A percentile compares a stretch with the other conserved stretches of the same genome.
Conservation (phyloP, 345 rosid species). For the Geranium rotundifolium region DNA sequence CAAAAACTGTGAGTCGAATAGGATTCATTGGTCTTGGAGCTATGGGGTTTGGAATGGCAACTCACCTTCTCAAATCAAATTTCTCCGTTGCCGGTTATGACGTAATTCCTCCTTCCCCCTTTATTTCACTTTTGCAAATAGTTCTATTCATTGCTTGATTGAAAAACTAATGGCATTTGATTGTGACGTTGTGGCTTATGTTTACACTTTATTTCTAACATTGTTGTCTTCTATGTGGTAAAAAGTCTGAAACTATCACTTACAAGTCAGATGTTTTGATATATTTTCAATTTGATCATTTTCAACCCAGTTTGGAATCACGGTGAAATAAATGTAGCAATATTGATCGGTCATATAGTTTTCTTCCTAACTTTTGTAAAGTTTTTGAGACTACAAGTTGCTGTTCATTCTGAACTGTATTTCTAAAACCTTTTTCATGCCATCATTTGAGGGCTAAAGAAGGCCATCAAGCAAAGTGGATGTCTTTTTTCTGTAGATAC, state of each 20-base stretch:
- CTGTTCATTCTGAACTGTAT: neutral
- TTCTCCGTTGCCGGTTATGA: conserved; percentile 71
- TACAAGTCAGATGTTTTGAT: neutral
- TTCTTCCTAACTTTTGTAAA: no score
- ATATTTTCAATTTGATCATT: neutral
- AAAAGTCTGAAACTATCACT: neutral
- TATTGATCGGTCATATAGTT: no score
- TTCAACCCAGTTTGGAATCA: neutral
- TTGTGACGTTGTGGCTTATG: neutral
- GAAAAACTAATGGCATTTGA: neutral
- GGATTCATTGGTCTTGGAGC: conserved; percentile 98
- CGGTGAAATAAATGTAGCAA: neutral
- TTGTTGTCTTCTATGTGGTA: neutral
- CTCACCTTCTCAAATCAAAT: conserved; percentile 56
- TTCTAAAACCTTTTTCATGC: no score
- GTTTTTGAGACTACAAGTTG: neutral
- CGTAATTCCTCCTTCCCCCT: conserved; percentile 36
- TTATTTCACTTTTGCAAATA: neutral
- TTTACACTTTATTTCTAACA: neutral
- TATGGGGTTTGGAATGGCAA: no score
- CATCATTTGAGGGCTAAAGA: neutral
- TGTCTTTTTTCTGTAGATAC: neutral
- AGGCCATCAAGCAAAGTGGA: neutral
- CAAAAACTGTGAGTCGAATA: conserved; percentile 43
- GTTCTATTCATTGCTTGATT: neutral